phyloP scores from a whole-genome alignment of 306 rosid genomes.

The Vigna trinervia region DNA sequence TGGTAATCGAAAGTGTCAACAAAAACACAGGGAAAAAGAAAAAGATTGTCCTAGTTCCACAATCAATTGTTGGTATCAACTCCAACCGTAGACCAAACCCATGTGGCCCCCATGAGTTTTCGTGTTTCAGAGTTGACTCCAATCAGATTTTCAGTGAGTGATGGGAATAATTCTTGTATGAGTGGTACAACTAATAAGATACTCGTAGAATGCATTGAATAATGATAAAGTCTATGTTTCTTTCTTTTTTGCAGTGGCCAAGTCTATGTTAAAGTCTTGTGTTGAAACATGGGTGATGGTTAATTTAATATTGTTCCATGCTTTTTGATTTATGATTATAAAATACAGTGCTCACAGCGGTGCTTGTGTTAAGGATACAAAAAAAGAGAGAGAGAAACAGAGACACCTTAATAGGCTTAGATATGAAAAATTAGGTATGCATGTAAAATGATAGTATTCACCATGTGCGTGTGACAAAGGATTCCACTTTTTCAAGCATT shows the following conservation, averaged over 20 bases:
- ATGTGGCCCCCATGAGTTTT: constrained; percentile 15
- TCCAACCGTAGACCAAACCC: constrained; percentile 17
- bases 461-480: background rate
- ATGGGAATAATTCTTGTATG: constrained; percentile 5
- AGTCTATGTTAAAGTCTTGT: background rate
- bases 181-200: background rate
- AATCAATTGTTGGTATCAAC: constrained; percentile 28
- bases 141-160: background rate
- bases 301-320: background rate
- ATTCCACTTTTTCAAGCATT: background rate
- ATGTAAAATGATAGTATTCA: background rate
- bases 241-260: background rate
- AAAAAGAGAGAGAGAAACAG: background rate
- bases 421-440: background rate
- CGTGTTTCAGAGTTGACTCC: constrained; percentile 23
- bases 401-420: background rate
- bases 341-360: background rate
- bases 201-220: background rate
- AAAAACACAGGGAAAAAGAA: background rate
- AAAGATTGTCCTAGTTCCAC: constrained; percentile 5
- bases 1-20: constrained; percentile 7
- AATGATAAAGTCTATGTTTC: background rate
- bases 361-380: background rate
- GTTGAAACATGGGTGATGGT: background rate
- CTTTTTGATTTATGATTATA: background rate